A percentile compares a stretch with the other conserved stretches of the same genome.
phyloP scores from a whole-genome alignment of 106 monocot genomes.

The Acorus calamus region DNA sequence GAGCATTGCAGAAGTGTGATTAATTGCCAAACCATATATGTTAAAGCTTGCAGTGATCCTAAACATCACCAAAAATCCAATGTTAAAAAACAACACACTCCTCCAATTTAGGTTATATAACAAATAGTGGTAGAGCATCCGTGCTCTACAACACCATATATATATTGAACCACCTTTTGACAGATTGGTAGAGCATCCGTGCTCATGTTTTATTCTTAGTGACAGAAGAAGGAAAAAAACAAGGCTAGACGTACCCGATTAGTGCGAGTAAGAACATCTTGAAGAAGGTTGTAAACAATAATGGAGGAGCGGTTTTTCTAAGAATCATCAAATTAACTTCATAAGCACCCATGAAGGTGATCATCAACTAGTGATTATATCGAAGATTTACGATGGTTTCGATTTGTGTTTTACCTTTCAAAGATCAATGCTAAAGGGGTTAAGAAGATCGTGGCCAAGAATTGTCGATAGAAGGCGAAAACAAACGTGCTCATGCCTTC shows the following conservation, averaged over 20 bases:
- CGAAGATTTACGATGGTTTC: too few species aligned
- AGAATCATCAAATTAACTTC: neutral
- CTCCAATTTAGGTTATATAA: neutral
- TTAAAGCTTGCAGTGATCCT: constrained; percentile 40
- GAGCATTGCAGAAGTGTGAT: constrained; percentile 36
- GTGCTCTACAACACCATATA: too few species aligned
- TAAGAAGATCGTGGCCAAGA: constrained; percentile 18
- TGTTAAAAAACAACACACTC: neutral
- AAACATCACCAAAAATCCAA: neutral
- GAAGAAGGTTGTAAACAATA: constrained; percentile 17
- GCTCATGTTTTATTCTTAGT: neutral
- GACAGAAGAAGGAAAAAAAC: neutral
- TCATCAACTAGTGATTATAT: neutral
- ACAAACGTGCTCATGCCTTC: constrained; percentile 38
- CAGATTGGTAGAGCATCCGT: neutral
- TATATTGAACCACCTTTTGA: too few species aligned
- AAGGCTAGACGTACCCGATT: constrained; percentile 29
- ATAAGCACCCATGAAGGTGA: neutral
- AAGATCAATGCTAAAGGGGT: constrained; percentile 24
- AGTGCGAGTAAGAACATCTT: constrained; percentile 50
- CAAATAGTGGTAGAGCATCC: neutral
- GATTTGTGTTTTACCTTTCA: constrained; percentile 22
- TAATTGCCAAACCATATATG: constrained; percentile 20
- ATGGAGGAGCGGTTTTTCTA: constrained; percentile 35
- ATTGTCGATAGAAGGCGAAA: constrained; percentile 48